These are phyloP conservation scores for Anthoceros angustus DNA, from an alignment of 225 moss, liverwort and hornwort genomes.

Conservation along the genomic window DNA sequence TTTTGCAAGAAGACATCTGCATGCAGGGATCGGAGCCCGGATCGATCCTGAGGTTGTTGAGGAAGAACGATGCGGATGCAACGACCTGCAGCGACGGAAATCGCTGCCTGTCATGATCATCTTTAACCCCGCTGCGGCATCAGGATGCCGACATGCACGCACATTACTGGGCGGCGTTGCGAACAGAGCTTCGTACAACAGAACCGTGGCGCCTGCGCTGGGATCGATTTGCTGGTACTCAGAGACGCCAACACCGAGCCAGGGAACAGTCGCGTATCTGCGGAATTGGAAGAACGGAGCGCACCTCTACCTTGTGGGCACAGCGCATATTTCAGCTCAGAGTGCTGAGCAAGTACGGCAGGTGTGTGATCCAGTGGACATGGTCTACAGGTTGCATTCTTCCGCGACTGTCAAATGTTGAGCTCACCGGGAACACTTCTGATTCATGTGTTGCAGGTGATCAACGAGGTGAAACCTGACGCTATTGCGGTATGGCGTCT, in stretches of 20 bases:
- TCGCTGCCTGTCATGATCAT: too few relatives aligned
- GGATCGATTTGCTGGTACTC: neutral
- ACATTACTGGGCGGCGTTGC: neutral
- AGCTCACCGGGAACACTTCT: neutral
- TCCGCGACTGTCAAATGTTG: neutral
- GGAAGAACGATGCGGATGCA: too few relatives aligned
- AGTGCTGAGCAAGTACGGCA: conserved; percentile 87
- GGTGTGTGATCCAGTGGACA: conserved; percentile 16
- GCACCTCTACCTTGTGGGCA: conserved; percentile 79
- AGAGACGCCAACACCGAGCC: conserved; percentile 4
- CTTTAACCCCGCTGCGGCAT: too few relatives aligned
- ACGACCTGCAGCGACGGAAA: too few relatives aligned
- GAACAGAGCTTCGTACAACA: neutral
- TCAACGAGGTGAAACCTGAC: conserved; percentile 59
- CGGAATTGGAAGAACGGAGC: conserved; percentile 60
- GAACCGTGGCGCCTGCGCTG: neutral
- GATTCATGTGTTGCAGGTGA: conserved; percentile 58
- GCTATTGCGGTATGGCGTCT: conserved; percentile 46
- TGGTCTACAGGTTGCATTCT: neutral
- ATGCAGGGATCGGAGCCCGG: too few relatives aligned
- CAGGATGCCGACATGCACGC: neutral
- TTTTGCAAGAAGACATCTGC: too few relatives aligned
- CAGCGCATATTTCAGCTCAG: conserved; percentile 80
- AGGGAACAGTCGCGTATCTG: conserved; percentile 55
- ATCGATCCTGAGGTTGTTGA: too few relatives aligned